Conservation (phyloP, 2,329 filamentous ascomycete species). For the Colletotrichum chrysophilum region DNA sequence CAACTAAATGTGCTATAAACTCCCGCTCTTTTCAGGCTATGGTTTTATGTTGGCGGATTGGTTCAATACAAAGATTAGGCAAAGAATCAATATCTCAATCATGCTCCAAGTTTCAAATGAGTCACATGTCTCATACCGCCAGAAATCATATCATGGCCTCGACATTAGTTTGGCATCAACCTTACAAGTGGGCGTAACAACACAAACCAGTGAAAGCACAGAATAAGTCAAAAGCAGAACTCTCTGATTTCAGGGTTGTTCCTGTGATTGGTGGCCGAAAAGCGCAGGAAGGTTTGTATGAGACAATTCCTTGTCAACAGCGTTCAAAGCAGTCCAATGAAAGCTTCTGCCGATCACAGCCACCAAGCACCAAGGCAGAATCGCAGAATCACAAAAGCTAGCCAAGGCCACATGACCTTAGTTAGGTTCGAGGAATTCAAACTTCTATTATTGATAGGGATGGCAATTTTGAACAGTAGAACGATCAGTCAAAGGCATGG, state of each 20-base stretch:
- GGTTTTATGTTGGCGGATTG: background rate
- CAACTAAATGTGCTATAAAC: background rate
- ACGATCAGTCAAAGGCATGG: background rate
- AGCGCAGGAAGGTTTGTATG: background rate
- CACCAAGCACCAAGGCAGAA: background rate
- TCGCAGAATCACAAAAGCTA: background rate
- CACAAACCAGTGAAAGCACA: background rate
- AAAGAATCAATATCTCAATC: background rate
- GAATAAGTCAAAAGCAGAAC: background rate
- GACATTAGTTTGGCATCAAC: background rate
- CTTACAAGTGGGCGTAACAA: background rate
- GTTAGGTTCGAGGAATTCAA: background rate
- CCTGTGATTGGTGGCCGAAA: background rate
- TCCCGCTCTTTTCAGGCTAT: background rate
- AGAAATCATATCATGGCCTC: background rate
- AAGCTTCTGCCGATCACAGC: background rate
- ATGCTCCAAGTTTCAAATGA: background rate
- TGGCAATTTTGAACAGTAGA: background rate
- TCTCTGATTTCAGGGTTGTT: background rate
- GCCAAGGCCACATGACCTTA: background rate
- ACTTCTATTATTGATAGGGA: background rate
- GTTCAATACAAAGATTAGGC: background rate
- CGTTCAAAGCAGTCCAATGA: background rate
- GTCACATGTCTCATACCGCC: background rate
- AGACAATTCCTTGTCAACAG: background rate